Base-by-base conservation (phyloP, 805 yeast genomes). In the Cyberlindnera samutprakarnensis region DNA sequence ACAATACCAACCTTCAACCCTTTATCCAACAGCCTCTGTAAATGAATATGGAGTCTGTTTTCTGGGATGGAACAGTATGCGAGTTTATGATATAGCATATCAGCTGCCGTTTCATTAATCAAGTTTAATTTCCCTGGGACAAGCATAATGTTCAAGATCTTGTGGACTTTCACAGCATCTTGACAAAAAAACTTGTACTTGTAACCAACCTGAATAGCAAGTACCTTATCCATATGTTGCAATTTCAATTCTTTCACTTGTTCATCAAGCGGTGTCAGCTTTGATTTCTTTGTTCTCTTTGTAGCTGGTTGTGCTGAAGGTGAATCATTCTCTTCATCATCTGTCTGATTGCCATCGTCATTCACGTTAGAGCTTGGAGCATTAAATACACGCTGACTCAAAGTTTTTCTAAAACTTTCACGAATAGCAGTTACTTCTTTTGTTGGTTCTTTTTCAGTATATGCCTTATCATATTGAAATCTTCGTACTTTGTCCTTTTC, bases 31-130 rank as follows among this genome's bases (percentile, higher is more conserved):
- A 90, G 59, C 37, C 90, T 65, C 51, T 81, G 82, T 23, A 88
- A 58, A 53, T 90, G 90, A 19, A 81, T 66, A 43, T 81, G 81
- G 11, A 92, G 61, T 37, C 92, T 61, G 18, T 63, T 72, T 31
- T 80, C 82, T 1, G 96, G 97, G 21, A 92, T 81, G 7, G 92
- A 78, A 39, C 94, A 81, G 47, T 84, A 82, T 0, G 95, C 90
- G 46, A 84, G 78, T 35, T 70, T 68, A 30, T 69, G 70, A 46
- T 69, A 72, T 13, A 64, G 47, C 18, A 49, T 43, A 35, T 80
- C 82, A 0, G 61, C 61, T 2, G 68, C 61, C n/a, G 68, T 67
- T 4, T 64, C 64, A 11, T 65, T 67, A 24, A 76, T 72, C 5
- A 76, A 44, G 4, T 71, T 59, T 21, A 71, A 44, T 51, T 77